phyloP scores from a whole-genome alignment of 2,329 filamentous ascomycete genomes.

The Aspergillus sp. region DNA sequence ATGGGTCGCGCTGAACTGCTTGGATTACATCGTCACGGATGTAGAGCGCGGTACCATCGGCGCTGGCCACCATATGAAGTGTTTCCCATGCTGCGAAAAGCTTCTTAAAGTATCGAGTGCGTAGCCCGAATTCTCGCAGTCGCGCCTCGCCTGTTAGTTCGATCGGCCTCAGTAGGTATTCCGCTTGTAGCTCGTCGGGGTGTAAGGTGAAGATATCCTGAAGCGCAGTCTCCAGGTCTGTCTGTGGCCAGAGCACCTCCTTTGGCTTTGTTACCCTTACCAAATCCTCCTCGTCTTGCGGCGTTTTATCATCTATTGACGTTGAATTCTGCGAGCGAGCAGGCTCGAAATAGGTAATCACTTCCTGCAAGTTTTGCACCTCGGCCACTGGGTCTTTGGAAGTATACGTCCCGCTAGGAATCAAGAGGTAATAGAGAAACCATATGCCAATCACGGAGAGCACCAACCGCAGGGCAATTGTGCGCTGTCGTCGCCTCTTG shows the following conservation, averaged over 20 bases:
- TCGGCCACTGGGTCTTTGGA: background rate
- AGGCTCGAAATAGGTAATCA: background rate
- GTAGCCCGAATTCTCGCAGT: constrained; percentile 46
- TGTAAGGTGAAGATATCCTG: background rate
- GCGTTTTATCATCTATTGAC: background rate
- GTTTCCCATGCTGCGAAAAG: constrained; percentile 46
- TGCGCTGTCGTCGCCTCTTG: background rate
- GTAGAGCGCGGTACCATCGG: constrained; percentile 36
- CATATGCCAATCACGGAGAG: background rate
- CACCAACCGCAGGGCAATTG: background rate
- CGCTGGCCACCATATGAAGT: constrained; percentile 22
- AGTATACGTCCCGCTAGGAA: background rate
- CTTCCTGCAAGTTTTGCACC: background rate
- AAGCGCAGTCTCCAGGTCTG: background rate
- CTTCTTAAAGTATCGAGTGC: constrained; percentile 45
- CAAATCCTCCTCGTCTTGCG: background rate
- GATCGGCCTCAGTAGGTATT: constrained; percentile 43
- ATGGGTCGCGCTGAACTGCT: constrained; percentile 37
- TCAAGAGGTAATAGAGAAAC: background rate
- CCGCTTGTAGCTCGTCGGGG: constrained; percentile 13
- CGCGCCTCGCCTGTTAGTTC: constrained; percentile 44
- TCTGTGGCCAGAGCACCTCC: constrained; percentile 41
- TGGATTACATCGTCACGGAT: constrained; percentile 50
- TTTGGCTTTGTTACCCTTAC: background rate
- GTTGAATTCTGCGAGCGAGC: background rate